A percentile compares a stretch with the other conserved stretches of the same genome.
phyloP scores from a whole-genome alignment of 1,284 basidiomycete genomes.

The Trametes versicolor region DNA sequence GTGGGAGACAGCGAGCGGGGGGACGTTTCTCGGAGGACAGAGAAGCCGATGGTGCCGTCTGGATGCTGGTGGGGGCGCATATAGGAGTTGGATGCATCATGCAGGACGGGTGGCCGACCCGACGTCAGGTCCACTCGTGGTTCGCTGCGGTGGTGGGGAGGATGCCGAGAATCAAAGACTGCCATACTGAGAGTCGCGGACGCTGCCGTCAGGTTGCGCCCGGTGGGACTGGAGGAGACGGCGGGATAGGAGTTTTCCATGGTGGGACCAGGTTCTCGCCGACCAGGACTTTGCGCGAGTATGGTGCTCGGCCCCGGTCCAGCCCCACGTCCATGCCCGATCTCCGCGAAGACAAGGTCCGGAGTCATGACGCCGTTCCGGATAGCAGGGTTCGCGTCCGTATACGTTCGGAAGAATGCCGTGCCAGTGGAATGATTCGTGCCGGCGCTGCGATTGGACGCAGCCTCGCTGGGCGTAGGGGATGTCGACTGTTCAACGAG shows the following conservation, averaged over 20 bases:
- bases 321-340: constrained; percentile 75
- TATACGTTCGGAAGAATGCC: constrained; percentile 68
- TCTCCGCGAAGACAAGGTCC: constrained; percentile 78
- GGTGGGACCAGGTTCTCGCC: constrained; percentile 32
- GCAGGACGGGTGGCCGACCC: constrained; percentile 30
- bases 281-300: constrained; percentile 30
- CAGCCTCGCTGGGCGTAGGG: constrained; percentile 65
- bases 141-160: constrained; percentile 24
- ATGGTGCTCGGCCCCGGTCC: constrained; percentile 41
- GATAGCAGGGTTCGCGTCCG: constrained; percentile 52
- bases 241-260: constrained; percentile 31
- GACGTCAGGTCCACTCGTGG: constrained; percentile 19
- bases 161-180: constrained; percentile 20
- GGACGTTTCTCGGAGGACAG: constrained; percentile 38
- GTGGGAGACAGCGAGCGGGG: constrained; percentile 39
- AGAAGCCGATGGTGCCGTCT: constrained; percentile 34
- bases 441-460: constrained; percentile 62
- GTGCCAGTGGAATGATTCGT: constrained; percentile 65
- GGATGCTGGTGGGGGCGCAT: constrained; percentile 38
- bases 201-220: constrained; percentile 21
- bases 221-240: constrained; percentile 29
- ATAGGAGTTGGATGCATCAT: constrained; percentile 40
- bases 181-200: constrained; percentile 30
- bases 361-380: constrained; percentile 73
- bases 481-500: constrained; percentile 69